Base-by-base conservation (phyloP, 2,329 filamentous ascomycete genomes). In the Aureobasidium sp. region DNA sequence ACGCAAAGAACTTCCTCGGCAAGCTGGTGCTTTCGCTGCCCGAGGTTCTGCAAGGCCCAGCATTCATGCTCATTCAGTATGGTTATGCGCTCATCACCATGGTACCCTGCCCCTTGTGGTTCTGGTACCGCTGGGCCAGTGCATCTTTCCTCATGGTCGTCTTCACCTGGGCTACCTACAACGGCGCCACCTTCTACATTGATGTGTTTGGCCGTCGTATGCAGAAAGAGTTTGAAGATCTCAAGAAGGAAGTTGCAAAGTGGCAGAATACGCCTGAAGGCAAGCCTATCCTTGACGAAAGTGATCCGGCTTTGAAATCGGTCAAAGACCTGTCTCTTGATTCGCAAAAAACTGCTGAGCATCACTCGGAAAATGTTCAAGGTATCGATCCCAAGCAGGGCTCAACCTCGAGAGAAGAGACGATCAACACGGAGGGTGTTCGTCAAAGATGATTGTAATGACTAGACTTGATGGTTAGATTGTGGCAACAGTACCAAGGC, bases 51-150 rank as follows among this genome's bases (percentile, higher is more conserved):
- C 94, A 99, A 73, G 92, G 97, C 71, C 81, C 88, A 0, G 88
- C 90, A 1, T 99, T 97, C 74, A 99, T 99, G 94, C 67, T 90
- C 65, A 97, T 99, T 63, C 94, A 99, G 74, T 99, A 97, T 76
- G 70, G 73, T 1, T 99, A 97, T 71, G 94, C 94, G 8, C 82
- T 96, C 8, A 76, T 93, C 51, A 99, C 94, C 9, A 97, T 99
- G 88, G 78, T 96, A 7, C 94, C 94, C 0, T 97, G 92, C 67
- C 91, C 93, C 0, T 69, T 99, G 8, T 99, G 94, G 93, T 97
- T 99, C 75, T 89, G 90, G 80, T 94, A 87, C 71, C 85, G 87
- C 48, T 90, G 86, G 82, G 87, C 90, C 0, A 94, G 89, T 44
- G 85, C 87, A 2, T 67, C 73, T 0, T 99, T 97, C 75, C 79